Percentiles rank a stretch among this genome's conserved stretches.
Conservation (phyloP, 1,284 basidiomycete genomes). For the Golubevia sp. region DNA sequence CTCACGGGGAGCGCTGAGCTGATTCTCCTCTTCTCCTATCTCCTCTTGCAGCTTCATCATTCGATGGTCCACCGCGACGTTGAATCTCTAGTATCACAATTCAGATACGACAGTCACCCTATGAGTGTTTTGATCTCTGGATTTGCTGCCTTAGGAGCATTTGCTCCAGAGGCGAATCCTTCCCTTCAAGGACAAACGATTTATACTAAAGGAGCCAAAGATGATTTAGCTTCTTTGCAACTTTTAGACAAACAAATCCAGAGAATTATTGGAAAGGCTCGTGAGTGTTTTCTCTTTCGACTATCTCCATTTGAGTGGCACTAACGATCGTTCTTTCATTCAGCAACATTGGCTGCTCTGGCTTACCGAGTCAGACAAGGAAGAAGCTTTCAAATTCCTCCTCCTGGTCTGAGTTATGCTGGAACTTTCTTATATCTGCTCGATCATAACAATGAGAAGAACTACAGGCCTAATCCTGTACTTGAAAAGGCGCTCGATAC, state of each 20-base stretch:
- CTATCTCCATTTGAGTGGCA: too few species aligned
- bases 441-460: constrained; percentile 72
- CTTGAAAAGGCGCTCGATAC: constrained; percentile 82
- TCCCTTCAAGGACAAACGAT: constrained; percentile 73
- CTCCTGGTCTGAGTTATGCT: constrained; percentile 78
- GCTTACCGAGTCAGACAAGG: constrained; percentile 86
- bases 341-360: constrained; percentile 81
- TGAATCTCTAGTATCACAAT: constrained; percentile 67
- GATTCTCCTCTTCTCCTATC: neutral
- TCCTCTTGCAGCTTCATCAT: constrained; percentile 66
- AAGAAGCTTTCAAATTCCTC: constrained; percentile 81
- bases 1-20: too few species aligned
- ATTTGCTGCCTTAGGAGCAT: constrained; percentile 81
- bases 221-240: constrained; percentile 70
- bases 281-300: too few species aligned
- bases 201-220: constrained; percentile 67
- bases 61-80: constrained; percentile 77
- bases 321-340: too few species aligned
- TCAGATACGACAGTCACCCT: constrained; percentile 81
- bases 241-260: constrained; percentile 88
- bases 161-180: constrained; percentile 66
- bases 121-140: constrained; percentile 85
- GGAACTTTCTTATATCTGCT: constrained; percentile 84
- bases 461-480: constrained; percentile 76
- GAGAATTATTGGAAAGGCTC: constrained; percentile 82